Evolutionary conservation across 352 stramenopile species (phyloP), one percentile per base, ranked within the genome.

Genomic region (Phytopythium aichiense): DNA sequence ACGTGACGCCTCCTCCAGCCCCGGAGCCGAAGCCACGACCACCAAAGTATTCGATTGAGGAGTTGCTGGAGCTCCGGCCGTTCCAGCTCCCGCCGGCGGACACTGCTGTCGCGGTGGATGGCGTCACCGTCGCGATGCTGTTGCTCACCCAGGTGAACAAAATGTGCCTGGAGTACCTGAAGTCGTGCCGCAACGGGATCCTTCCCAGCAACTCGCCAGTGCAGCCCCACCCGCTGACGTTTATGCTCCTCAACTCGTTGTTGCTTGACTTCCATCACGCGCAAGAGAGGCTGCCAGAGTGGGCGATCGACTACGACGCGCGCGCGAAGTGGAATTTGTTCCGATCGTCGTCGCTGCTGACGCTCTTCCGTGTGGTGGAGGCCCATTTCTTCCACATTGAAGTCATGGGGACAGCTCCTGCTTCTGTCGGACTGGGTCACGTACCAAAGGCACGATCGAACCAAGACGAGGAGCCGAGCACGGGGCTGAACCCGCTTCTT

Each of bases 231-330:
- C 88, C 87, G 13, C 68, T 96, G 43, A 91, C 81, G 7, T 96
- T 96, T 60, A 92, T 96, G 73, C 67, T 96, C 12, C 70, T 96
- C 57, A 92, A 95, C 59, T 94, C 87, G 18, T 68, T 96, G 57
- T 64, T 95, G 45, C 69, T 61, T 12, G 78, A 92, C 67, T 51
- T 94, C 31, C 65, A 80, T 25, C 58, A 43, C 20, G 67, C 62
- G 49, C 46, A 30, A 1, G 53, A 28, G 53, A 50, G 30, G 25
- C 61, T 54, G 59, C 68, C 53, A 45, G 68, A 56, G 45, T 64
- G 61, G 66, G 35, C 56, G 35, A 42, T 63, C 2, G 64, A 73
- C n/a, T 58, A 61, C 7, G 66, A 49, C 16, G 69, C 54, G 61
- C 51, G 48, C 50, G 64, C 80, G 8, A 87, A 87, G 49, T 90